These are phyloP conservation scores for Syzygium syzygioides DNA, from an alignment of 441 rosid genomes.

Conservation along the genomic window DNA sequence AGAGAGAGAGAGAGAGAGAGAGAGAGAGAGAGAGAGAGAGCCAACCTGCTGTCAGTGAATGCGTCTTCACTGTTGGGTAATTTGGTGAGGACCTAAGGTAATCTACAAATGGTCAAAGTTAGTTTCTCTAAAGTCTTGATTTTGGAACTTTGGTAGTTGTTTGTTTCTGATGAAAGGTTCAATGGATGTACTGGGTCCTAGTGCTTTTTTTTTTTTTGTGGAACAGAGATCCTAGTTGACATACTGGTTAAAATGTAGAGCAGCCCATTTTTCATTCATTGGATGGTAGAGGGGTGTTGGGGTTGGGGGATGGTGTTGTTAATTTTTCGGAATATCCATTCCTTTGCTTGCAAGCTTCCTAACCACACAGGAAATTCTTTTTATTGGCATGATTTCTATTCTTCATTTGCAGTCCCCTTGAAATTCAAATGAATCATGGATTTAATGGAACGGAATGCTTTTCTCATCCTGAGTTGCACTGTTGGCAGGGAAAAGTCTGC, in stretches of 20 bases:
- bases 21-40: not conserved
- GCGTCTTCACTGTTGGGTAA: not conserved
- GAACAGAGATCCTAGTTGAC: not conserved
- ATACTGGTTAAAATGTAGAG: not conserved
- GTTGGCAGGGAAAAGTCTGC: constrained; percentile 15
- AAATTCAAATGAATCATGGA: not conserved
- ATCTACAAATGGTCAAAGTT: not conserved
- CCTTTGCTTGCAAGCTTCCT: not conserved
- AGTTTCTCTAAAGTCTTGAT: not conserved
- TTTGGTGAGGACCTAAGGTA: not conserved
- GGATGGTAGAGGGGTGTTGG: not conserved
- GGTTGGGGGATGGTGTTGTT: not conserved
- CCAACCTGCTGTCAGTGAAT: not conserved
- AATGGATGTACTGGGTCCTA: not conserved
- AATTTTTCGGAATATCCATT: not conserved
- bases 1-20: not conserved
- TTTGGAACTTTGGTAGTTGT: not conserved
- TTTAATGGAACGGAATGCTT: not conserved
- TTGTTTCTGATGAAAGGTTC: not conserved
- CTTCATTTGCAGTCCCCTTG: not conserved
- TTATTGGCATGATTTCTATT: not conserved
- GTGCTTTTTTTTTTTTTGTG: not conserved
- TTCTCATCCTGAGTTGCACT: not conserved
- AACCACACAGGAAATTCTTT: not conserved
- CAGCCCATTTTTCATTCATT: not conserved